Base-by-base conservation (phyloP, 2,329 filamentous ascomycete genomes). In the Botrytis deweyae region DNA sequence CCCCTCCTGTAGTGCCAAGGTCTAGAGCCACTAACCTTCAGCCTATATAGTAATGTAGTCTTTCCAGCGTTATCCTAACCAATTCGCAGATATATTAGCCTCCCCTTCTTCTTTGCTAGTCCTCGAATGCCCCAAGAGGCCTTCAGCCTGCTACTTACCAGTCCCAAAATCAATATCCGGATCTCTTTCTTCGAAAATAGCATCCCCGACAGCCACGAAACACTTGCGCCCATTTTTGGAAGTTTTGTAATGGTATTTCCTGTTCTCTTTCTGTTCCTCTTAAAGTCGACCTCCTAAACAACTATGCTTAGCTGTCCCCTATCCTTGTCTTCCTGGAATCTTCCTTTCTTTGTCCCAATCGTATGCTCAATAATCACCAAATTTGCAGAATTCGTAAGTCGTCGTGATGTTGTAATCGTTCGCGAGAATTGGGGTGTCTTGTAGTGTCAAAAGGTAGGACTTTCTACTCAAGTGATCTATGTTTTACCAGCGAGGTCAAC, bases 171-270 rank as follows among this genome's bases (percentile, higher is more conserved):
- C 83, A 99, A 85, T 85, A 99, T 99, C 80, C 96, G 88, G 77
- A 98, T 98, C 86, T 99, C 96, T 86, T 98, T 99, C 87, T 98
- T 98, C 61, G 93, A 86, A 91, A 92, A 98, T 76, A 97, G 80
- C 75, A 97, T 85, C 83, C 85, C 84, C 71, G 92, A 93, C 80
- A 94, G 86, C 89, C 89, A 91, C 82, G 89, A 91, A 82, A 91
- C 85, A 79, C 87, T 86, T 78, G 88, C 86, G 80, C 89, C 89
- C 89, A 91, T 91, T 74, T 83, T 73, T 70, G 70, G 70, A 76
- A 75, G 78, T 20, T 33, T 67, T 68, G 20, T 14, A 61, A 55
- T 33, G 22, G 14, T 69, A 38, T 25, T 44, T 42, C 49, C 42
- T 40, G 66, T 55, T 58, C 58, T 63, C 49, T 61, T n/a, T 18